A percentile compares a stretch with the other conserved stretches of the same genome.
phyloP scores from a whole-genome alignment of 768 basidiomycete species.

The Amanita pallidorosea region DNA sequence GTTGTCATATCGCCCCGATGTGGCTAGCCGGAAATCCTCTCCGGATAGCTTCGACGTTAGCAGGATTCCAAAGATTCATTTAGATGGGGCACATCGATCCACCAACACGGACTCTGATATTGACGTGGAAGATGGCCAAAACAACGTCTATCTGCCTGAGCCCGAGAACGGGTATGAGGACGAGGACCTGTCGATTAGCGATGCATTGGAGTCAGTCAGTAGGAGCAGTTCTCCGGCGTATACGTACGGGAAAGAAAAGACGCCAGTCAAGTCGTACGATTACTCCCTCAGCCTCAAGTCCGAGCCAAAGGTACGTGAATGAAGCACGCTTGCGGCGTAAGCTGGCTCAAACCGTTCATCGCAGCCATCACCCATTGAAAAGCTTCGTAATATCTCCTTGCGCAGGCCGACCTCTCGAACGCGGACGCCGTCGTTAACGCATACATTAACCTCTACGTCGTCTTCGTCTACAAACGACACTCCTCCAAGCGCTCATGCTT shows the following conservation, averaged over 20 bases:
- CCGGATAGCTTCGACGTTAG: conserved; percentile 52
- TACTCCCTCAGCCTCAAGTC: conserved; percentile 51
- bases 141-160: conserved; percentile 43
- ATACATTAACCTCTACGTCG: conserved; percentile 44
- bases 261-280: conserved; percentile 44
- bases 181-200: conserved; percentile 40
- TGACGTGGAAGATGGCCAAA: conserved; percentile 33
- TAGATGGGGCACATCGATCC: conserved; percentile 16
- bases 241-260: conserved; percentile 25
- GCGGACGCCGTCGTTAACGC: conserved; percentile 59
- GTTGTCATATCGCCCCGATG: conserved; percentile 3
- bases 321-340: background rate
- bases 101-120: conserved; percentile 19
- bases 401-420: conserved; percentile 39
- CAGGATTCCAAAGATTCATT: conserved; percentile 33
- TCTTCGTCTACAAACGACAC: conserved; percentile 59
- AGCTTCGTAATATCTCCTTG: conserved; percentile 51
- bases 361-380: conserved; percentile 52
- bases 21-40: conserved; percentile 19
- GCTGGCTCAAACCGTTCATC: background rate
- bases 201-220: conserved; percentile 48
- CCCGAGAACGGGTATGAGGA: conserved; percentile 31
- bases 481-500: conserved; percentile 39
- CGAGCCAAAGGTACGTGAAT: conserved; percentile 42
- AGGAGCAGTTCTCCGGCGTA: conserved; percentile 41